Evolutionary conservation across 352 stramenopile species (phyloP).

Genomic region (Phytophthora agathidicida): DNA sequence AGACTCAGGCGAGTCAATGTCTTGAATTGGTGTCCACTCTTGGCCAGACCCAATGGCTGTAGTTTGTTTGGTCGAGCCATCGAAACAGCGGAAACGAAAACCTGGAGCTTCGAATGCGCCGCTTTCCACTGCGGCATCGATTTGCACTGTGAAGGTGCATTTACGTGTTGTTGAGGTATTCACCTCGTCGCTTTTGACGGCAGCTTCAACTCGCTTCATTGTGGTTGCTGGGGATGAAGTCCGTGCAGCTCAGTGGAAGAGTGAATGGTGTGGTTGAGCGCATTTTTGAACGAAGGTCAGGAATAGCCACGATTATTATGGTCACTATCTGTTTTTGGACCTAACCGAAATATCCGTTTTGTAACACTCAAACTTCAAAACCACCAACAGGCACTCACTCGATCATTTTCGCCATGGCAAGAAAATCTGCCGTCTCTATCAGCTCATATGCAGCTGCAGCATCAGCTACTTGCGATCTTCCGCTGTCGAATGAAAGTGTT

Average conservation of each 20-base stretch:
- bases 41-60: conserved; percentile 31
- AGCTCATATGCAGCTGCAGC: no score
- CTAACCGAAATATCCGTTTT: no score
- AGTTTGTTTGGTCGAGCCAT: conserved; percentile 67
- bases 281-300: conserved; percentile 4
- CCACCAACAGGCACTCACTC: no score
- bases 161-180: conserved; percentile 33
- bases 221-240: neutral
- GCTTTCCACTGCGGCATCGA: conserved; percentile 55
- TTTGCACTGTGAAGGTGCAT: conserved; percentile 66
- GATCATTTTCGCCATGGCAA: no score
- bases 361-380: no score
- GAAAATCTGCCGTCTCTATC: no score
- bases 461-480: no score
- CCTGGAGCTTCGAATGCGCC: conserved; percentile 49
- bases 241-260: conserved; percentile 1
- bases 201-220: conserved; percentile 22
- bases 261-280: neutral
- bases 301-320: conserved; percentile 25
- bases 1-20: neutral
- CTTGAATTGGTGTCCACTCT: conserved; percentile 37
- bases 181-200: conserved; percentile 12
- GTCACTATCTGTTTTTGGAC: no score
- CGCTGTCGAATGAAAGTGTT: no score
- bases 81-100: conserved; percentile 77